Conservation (phyloP, 2,329 filamentous ascomycete species). For the Chrysoporthe cubensis region DNA sequence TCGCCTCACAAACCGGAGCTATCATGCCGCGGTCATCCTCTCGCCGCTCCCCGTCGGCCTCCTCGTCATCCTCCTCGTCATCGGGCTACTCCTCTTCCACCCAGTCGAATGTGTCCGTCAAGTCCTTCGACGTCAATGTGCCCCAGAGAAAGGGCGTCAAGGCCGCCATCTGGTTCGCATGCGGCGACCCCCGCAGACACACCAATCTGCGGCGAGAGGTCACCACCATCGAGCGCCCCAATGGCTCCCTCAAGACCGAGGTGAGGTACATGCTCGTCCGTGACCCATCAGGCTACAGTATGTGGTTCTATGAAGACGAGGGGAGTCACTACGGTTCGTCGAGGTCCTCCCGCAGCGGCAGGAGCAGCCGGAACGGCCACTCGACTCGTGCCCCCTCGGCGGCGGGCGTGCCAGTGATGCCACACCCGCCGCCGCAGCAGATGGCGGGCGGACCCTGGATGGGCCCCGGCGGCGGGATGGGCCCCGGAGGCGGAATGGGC, state of each 20-base stretch:
- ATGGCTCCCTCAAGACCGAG: conserved; percentile 24
- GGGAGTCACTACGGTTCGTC: conserved; percentile 20
- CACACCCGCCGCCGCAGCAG: conserved; percentile 13
- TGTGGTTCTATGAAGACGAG: conserved; percentile 24
- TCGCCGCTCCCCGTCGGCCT: conserved; percentile 25
- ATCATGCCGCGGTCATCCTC: conserved; percentile 25
- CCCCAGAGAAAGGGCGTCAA: conserved; percentile 20
- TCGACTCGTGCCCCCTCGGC: conserved; percentile 13
- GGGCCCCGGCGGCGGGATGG: conserved; percentile 6
- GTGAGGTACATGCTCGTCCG: conserved; percentile 25
- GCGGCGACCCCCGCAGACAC: conserved; percentile 30
- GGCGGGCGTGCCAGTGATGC: conserved; percentile 24
- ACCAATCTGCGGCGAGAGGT: conserved; percentile 26
- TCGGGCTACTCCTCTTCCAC: conserved; percentile 21
- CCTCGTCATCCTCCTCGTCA: conserved; percentile 17
- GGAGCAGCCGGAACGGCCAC: conserved; percentile 14
- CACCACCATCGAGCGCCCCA: conserved; percentile 25
- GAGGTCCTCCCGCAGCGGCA: conserved; percentile 23
- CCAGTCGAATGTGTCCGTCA: conserved; percentile 24
- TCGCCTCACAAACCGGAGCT: not conserved
- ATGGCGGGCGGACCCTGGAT: conserved; percentile 7
- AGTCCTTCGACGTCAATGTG: conserved; percentile 21
- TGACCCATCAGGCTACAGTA: conserved; percentile 24
- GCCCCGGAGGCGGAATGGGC: not conserved
- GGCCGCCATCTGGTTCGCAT: conserved; percentile 28